Base-by-base conservation (phyloP, 139 green algal species). In the Chlamydomonas schloesseri region DNA sequence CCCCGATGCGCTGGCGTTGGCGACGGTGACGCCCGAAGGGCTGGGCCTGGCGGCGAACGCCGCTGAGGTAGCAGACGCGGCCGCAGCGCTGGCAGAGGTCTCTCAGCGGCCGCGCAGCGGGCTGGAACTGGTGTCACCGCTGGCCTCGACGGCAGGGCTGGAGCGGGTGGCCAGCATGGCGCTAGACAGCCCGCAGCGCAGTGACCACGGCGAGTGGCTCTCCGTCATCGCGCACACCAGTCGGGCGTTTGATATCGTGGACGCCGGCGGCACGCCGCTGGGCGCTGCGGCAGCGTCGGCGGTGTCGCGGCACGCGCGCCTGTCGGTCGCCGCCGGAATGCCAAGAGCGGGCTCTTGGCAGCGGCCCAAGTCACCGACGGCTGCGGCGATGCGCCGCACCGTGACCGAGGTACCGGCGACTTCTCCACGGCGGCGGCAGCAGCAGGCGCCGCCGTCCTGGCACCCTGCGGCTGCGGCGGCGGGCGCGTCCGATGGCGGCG, bases 191-290 rank as follows among this genome's bases (percentile, higher is more conserved):
- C 13, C 13, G 24, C 64, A 23, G 20, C 55, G 55, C 55, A 23
- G 20, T 3, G 26, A 69, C 2, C 26, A 69, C 18, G 28, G 26
- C 1, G 68, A 73, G 68, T 33, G 68, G 1, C 20, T 85, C 47
- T 60, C 79, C 5, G 11, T 14, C 23, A 76, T 85, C 21, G 79
- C 79, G 0, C 47, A 77, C 68, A 85, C 79, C 65, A 31, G 65
- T 6, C 28, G 29, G 10, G 79, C 79, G 14, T 85, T 46, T 26
- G 10, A 21, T 0, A 26, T 85, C 6, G 79, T 76, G 9, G 79
- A 85, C 31, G 79, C 79, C 11, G 79, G 79, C n/a, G 79, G 79
- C 20, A 13, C 20, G 29, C 77, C 76, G 18, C 11, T 47, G 11
- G 55, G 13, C 10, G 20, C 1, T 3, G 58, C 76, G 29, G 36